Evolutionary conservation across 352 stramenopile species (phyloP).

Genomic region (Globisporangium middletonii): DNA sequence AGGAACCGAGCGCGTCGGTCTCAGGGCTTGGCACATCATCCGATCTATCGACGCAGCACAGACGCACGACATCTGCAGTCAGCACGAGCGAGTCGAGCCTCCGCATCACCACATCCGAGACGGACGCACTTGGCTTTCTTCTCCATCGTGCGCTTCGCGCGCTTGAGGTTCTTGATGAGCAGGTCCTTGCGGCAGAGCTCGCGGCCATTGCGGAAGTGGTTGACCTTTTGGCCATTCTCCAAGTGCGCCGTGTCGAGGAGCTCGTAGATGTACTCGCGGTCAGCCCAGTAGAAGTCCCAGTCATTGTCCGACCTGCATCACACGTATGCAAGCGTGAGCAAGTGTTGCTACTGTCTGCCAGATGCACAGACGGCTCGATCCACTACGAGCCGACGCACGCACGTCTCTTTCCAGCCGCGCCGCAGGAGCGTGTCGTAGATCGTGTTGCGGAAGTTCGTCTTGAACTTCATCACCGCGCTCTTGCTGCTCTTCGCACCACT

Average conservation of each 20-base stretch:
- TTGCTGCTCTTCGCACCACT: conserved; percentile 4
- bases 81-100: neutral
- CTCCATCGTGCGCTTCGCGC: conserved; percentile 72
- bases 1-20: conserved; percentile 39
- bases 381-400: neutral
- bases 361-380: neutral
- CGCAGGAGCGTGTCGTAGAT: conserved; percentile 89
- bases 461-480: conserved; percentile 64
- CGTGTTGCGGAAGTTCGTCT: conserved; percentile 89
- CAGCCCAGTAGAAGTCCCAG: conserved; percentile 89
- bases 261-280: conserved; percentile 90
- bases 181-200: conserved; percentile 92
- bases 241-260: conserved; percentile 87
- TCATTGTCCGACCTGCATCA: conserved; percentile 49
- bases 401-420: conserved; percentile 88
- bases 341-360: neutral
- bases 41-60: conserved; percentile 18
- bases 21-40: conserved; percentile 23
- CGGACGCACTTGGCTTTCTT: conserved; percentile 59
- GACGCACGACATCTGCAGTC: no score
- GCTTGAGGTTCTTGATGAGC: conserved; percentile 95
- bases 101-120: neutral
- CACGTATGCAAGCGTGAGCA: neutral
- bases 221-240: conserved; percentile 80
- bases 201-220: conserved; percentile 87